Percentiles rank a stretch among this genome's conserved stretches.
Conservation (phyloP, 768 basidiomycete species). For the Psilocybe subaeruginosa region DNA sequence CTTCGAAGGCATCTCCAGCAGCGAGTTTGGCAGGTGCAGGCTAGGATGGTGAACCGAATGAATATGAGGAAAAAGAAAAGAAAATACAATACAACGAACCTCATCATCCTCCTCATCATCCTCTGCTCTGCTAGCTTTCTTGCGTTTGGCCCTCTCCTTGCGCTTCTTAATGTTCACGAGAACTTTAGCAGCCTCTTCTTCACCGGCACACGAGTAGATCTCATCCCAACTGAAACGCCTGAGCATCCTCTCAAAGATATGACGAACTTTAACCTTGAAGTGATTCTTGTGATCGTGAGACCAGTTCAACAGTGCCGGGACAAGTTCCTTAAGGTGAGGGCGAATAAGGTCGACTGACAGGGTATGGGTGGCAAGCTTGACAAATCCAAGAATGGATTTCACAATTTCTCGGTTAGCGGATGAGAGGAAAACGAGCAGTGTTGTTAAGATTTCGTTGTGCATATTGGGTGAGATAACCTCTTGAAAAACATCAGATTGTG, state of each 20-base stretch:
- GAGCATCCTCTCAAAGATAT: constrained; percentile 96
- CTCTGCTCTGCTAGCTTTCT: constrained; percentile 65
- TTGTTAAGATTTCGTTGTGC: constrained; percentile 83
- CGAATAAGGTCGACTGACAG: constrained; percentile 70
- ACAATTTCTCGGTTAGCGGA: constrained; percentile 98
- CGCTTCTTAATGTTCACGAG: constrained; percentile 94
- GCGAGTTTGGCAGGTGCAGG: constrained; percentile 48
- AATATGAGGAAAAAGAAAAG: constrained; percentile 1
- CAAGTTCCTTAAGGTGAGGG: constrained; percentile 77
- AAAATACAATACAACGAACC: constrained; percentile 18
- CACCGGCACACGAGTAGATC: constrained; percentile 71
- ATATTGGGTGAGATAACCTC: constrained; percentile 72
- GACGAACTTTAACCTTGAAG: constrained; percentile 95
- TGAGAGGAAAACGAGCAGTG: constrained; percentile 87
- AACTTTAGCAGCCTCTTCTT: constrained; percentile 86
- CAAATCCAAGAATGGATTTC: constrained; percentile 92
- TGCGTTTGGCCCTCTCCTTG: constrained; percentile 91
- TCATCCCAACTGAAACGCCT: constrained; percentile 89
- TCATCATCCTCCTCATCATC: constrained; percentile 59
- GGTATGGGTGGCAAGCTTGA: constrained; percentile 92
- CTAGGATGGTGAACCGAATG: constrained; percentile 29
- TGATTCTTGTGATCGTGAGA: constrained; percentile 99
- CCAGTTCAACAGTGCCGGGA: constrained; percentile 87
- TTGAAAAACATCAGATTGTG: constrained; percentile 27
- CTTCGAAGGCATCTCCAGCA: constrained; percentile 92